These are phyloP conservation scores for Stachybotrys echinatus DNA, from an alignment of 2,329 filamentous ascomycete genomes.

Conservation along the genomic window DNA sequence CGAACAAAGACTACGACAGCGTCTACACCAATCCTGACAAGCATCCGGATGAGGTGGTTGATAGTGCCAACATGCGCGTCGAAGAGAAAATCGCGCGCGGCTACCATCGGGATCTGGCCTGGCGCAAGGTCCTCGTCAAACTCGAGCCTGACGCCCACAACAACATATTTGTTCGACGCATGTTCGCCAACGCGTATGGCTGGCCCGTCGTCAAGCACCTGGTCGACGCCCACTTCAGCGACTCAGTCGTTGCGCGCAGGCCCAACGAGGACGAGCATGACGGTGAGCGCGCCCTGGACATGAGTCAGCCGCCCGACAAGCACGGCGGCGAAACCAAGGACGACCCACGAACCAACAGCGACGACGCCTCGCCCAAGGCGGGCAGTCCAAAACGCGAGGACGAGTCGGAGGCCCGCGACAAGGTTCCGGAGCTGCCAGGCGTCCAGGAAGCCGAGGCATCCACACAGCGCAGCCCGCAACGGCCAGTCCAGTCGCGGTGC, in stretches of 20 bases:
- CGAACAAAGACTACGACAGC: slow-evolving; percentile 48
- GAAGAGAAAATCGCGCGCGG: slow-evolving; percentile 97
- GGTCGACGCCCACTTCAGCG: slow-evolving; percentile 89
- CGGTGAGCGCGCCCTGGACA: slow-evolving; percentile 63
- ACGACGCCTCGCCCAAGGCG: slow-evolving; percentile 21
- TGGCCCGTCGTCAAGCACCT: slow-evolving; percentile 97
- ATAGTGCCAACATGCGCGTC: slow-evolving; percentile 72
- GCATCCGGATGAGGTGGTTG: slow-evolving; percentile 33
- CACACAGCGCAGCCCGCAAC: slow-evolving; percentile 8
- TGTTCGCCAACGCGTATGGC: slow-evolving; percentile 95
- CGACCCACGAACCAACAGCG: slow-evolving; percentile 9
- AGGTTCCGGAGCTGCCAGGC: slow-evolving; percentile 39
- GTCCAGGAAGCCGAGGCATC: slow-evolving; percentile 15
- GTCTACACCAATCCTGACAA: slow-evolving; percentile 40
- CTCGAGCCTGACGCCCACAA: slow-evolving; percentile 97
- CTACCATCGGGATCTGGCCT: slow-evolving; percentile 86
- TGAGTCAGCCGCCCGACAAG: slow-evolving; percentile 48
- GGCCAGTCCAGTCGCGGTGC: slow-evolving; percentile 17
- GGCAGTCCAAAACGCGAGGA: slow-evolving; percentile 15
- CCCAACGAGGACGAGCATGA: slow-evolving; percentile 62
- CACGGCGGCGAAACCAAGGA: slow-evolving; percentile 61
- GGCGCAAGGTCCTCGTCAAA: slow-evolving; percentile 94
- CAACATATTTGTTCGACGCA: slow-evolving; percentile 93
- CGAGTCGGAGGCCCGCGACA: slow-evolving; percentile 34
- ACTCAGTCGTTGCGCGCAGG: slow-evolving; percentile 55